Conservation (phyloP, 1,284 basidiomycete genomes). For the Xerocomus minutiporus region DNA sequence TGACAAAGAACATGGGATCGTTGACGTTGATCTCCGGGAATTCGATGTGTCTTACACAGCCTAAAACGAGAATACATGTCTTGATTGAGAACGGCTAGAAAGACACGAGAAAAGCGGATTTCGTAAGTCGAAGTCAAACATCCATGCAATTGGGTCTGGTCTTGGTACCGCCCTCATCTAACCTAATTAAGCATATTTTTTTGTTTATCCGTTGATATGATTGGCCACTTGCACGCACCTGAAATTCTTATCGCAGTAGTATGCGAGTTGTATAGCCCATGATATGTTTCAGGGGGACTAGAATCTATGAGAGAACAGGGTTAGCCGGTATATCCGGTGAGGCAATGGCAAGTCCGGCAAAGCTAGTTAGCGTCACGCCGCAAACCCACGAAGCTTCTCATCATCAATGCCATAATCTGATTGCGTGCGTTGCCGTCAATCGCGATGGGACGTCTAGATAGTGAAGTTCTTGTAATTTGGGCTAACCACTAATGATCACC, state of each 20-base stretch:
- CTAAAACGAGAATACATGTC: conserved; percentile 14
- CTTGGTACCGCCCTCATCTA: conserved; percentile 20
- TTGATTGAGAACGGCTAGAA: conserved; percentile 25
- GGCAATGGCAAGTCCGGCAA: conserved; percentile 20
- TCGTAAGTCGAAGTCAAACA: conserved; percentile 33
- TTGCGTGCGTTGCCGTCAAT: background rate
- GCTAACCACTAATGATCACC: background rate
- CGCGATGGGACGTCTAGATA: conserved; percentile 9
- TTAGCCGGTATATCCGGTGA: conserved; percentile 23
- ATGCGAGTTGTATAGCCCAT: too few relatives aligned
- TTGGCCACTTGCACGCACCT: too few relatives aligned
- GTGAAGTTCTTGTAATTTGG: background rate
- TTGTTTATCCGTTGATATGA: background rate
- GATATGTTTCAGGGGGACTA: conserved; percentile 4
- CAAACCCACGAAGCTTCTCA: conserved; percentile 12
- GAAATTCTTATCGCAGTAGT: too few relatives aligned
- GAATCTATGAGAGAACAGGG: background rate
- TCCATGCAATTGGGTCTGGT: conserved; percentile 26
- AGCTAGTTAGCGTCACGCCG: conserved; percentile 5
- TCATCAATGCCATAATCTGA: conserved; percentile 15
- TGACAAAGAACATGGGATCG: conserved; percentile 18
- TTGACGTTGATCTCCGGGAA: conserved; percentile 33
- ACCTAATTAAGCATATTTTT: conserved; percentile 3
- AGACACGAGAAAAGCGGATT: conserved; percentile 36
- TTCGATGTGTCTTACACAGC: conserved; percentile 26